phyloP scores from a whole-genome alignment of 164 flowering plant species.

The Vitis amurensis region DNA sequence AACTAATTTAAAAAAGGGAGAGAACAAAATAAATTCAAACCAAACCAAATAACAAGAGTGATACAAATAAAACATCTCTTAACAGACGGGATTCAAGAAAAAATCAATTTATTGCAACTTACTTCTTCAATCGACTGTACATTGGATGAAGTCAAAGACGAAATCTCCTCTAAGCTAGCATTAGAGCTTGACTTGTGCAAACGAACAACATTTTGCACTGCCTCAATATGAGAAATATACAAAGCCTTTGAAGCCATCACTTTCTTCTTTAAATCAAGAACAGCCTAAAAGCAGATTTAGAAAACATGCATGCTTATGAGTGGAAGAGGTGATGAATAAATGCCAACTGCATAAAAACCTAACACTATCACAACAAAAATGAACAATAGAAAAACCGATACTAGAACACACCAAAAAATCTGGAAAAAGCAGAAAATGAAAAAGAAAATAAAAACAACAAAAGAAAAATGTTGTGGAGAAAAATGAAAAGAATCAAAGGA shows the following conservation, averaged over 20 bases:
- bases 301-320: not conserved
- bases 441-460: not conserved
- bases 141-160: constrained; percentile 49
- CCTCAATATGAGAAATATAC: constrained; percentile 80
- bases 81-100: not conserved
- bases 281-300: constrained; percentile 40
- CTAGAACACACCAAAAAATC: not conserved
- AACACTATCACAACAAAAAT: no score
- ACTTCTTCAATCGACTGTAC: constrained; percentile 63
- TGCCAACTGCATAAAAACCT: no score
- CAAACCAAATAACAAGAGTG: not conserved
- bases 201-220: constrained; percentile 82
- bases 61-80: not conserved
- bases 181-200: constrained; percentile 75
- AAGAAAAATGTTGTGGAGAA: not conserved
- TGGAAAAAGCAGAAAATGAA: no score
- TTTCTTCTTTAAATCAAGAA: constrained; percentile 63
- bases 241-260: constrained; percentile 54
- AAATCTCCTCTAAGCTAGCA: constrained; percentile 76
- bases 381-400: no score
- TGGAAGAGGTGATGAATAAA: not conserved
- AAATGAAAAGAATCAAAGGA: not conserved
- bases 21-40: not conserved
- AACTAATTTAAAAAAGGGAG: constrained; percentile 37
- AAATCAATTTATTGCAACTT: constrained; percentile 11